Conservation (phyloP, 345 rosid genomes). For the Kernera saxatilis region DNA sequence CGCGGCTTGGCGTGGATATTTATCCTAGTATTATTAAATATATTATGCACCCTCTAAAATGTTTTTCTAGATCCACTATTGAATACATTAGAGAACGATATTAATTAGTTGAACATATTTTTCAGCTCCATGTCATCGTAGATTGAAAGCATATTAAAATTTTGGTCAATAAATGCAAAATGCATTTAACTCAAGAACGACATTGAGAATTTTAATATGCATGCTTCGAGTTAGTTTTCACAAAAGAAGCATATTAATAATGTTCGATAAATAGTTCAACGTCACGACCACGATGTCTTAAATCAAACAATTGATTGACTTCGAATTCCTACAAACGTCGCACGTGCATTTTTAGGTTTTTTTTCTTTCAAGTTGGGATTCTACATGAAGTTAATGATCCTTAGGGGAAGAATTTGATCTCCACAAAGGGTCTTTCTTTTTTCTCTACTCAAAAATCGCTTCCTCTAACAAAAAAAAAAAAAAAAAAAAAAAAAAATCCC, state of each 20-base stretch:
- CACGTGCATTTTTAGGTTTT: slow-evolving; percentile 14
- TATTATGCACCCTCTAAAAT: too few relatives aligned
- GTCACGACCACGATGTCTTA: slow-evolving; percentile 80
- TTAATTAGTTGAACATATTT: background rate
- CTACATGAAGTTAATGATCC: slow-evolving; percentile 22
- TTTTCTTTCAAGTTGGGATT: background rate
- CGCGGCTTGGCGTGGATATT: too few relatives aligned
- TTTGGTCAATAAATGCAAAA: background rate
- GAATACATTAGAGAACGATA: background rate
- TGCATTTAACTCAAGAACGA: background rate
- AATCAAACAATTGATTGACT: slow-evolving; percentile 29
- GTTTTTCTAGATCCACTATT: too few relatives aligned
- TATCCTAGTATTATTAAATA: too few relatives aligned
- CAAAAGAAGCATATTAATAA: background rate
- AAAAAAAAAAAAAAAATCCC: too few relatives aligned
- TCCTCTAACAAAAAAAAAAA: too few relatives aligned
- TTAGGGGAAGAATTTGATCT: slow-evolving; percentile 3
- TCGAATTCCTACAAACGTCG: slow-evolving; percentile 4
- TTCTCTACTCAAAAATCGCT: background rate
- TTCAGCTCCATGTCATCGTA: background rate
- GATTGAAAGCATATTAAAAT: background rate
- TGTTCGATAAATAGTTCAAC: slow-evolving; percentile 51
- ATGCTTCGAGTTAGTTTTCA: background rate
- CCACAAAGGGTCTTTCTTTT: background rate
- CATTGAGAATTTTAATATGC: background rate